A percentile compares a stretch with the other conserved stretches of the same genome.
Evolutionary conservation across 1,284 basidiomycete genomes (phyloP).

Genomic region (Vanrija sp.): DNA sequence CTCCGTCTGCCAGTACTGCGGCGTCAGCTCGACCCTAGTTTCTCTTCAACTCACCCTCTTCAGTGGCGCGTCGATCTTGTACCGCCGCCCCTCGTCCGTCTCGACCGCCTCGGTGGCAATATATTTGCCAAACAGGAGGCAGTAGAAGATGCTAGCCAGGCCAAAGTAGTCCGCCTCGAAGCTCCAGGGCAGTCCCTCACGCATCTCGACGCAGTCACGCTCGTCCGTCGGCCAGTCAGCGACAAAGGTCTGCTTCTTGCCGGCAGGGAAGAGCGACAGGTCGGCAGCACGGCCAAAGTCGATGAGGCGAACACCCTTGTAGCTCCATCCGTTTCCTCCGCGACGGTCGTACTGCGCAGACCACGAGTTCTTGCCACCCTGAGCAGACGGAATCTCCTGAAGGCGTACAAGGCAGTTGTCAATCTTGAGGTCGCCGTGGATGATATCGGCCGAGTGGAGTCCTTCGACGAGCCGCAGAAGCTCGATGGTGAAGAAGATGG

Average conservation of each 20-base stretch:
- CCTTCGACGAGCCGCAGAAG: constrained; percentile 77
- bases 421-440: constrained; percentile 98
- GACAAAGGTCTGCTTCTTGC: constrained; percentile 64
- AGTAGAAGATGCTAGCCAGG: constrained; percentile 86
- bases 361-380: constrained; percentile 65
- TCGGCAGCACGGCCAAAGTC: constrained; percentile 96
- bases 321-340: constrained; percentile 76
- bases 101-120: constrained; percentile 60
- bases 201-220: constrained; percentile 85
- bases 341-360: constrained; percentile 66
- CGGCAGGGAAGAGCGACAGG: constrained; percentile 67
- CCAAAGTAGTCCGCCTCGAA: constrained; percentile 96
- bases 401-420: constrained; percentile 95
- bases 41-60: constrained; percentile 58
- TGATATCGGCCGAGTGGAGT: constrained; percentile 75
- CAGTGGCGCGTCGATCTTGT: constrained; percentile 70
- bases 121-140: constrained; percentile 94
- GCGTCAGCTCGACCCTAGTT: constrained; percentile 1
- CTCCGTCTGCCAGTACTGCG: constrained; percentile 82
- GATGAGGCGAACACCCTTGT: constrained; percentile 86
- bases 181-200: constrained; percentile 78
- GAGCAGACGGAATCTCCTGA: constrained; percentile 61
- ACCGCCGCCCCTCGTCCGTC: constrained; percentile 32
- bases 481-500: constrained; percentile 93
- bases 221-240: constrained; percentile 85